Percentiles rank a stretch among this genome's conserved stretches.
phyloP scores from a whole-genome alignment of 306 rosid genomes.

The Casuarina glauca region DNA sequence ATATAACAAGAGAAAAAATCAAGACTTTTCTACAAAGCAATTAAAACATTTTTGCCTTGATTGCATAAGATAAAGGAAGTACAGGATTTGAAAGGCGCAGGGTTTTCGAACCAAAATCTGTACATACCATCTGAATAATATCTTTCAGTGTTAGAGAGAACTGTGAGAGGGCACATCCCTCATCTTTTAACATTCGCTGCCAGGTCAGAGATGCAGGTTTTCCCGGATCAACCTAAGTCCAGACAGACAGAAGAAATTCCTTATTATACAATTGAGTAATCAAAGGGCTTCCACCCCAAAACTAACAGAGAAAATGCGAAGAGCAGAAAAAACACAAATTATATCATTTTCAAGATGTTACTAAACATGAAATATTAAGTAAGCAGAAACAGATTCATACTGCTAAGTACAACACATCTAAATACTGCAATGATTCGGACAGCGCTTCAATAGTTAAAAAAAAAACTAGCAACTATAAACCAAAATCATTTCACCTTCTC shows the following conservation, averaged over 20 bases:
- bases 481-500: neutral
- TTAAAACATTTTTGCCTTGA: neutral
- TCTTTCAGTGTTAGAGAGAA: slow-evolving; percentile 59
- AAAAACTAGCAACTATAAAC: neutral
- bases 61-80: neutral
- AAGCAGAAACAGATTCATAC: neutral
- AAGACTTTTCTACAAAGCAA: neutral
- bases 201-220: slow-evolving; percentile 68
- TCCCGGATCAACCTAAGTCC: slow-evolving; percentile 58
- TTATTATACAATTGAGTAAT: slow-evolving; percentile 1
- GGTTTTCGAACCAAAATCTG: neutral
- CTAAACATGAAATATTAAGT: neutral
- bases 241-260: slow-evolving; percentile 11
- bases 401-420: neutral
- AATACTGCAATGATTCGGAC: neutral
- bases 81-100: neutral
- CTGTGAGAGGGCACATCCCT: slow-evolving; percentile 30
- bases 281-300: neutral
- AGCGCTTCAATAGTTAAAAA: neutral
- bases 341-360: neutral
- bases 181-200: slow-evolving; percentile 64
- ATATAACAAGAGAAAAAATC: slow-evolving; percentile 10
- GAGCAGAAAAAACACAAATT: neutral
- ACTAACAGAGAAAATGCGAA: neutral
- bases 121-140: slow-evolving; percentile 63